Base-by-base conservation (phyloP, 2,329 filamentous ascomycete genomes). In the Pseudonectria buxi region DNA sequence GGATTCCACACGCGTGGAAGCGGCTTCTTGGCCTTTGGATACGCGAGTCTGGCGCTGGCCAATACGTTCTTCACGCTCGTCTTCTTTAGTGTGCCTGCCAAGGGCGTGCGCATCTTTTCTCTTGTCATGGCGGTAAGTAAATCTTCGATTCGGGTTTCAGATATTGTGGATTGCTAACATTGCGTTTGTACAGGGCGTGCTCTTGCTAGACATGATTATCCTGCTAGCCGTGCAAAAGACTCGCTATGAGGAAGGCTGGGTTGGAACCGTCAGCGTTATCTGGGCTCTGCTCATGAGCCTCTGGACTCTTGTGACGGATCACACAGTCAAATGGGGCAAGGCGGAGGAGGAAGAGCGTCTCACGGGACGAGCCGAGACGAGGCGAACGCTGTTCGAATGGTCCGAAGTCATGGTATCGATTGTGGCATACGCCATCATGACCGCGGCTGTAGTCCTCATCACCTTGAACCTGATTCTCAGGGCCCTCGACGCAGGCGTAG, bases 21-120 rank as follows among this genome's bases (percentile, higher is more conserved):
- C n/a, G 86, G 86, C 26, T 98, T 95, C 73, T 87, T 87, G 58
- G 77, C 86, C 39, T 94, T 95, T 56, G 76, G 81, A 44, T 96
- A 85, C 61, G 80, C 86, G 5, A 87, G 81, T 33, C 61, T 96
- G 41, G 81, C 89, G 1, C 65, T 87, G 18, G 78, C 81, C 10
- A 86, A 88, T 34, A 70, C 95, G 27, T 59, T 87, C 5, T 78
- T 88, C 32, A 77, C 80, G 2, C 72, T 95, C 15, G 61, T 95
- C 7, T 98, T 96, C 71, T 96, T 96, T 59, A 70, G 83, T 14
- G 77, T 83, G 2, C 92, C 92, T 0, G 90, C 88, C 26, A 80
- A 81, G 50, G 74, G 84, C 0, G 82, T 90, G 56, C 78, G 87
- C 37, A 69, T 94, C 33, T 73, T 86, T 41, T 83, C 81, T 25